Conservation (phyloP, 2,329 filamentous ascomycete genomes). For the Aspergillus costaricaensis region DNA sequence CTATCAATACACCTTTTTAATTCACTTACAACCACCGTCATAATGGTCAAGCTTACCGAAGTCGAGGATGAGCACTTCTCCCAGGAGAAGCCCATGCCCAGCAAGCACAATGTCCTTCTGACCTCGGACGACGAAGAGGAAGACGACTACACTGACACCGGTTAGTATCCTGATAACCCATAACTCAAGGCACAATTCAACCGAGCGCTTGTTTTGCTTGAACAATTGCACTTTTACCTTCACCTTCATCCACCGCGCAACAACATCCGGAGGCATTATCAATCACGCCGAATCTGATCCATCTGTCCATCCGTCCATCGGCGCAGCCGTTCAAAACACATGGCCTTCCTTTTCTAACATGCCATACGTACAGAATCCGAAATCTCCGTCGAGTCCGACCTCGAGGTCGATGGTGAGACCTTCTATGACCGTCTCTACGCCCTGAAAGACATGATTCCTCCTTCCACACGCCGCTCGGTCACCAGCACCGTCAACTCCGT, state of each 20-base stretch:
- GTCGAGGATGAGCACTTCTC: conserved; percentile 96
- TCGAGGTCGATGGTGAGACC: conserved; percentile 57
- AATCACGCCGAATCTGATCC: conserved; percentile 2
- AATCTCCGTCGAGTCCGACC: conserved; percentile 78
- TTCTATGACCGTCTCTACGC: conserved; percentile 71
- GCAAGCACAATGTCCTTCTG: conserved; percentile 57
- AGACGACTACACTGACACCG: conserved; percentile 89
- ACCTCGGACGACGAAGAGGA: conserved; percentile 66
- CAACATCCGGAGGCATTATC: conserved; percentile 41
- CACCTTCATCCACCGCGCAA: conserved; percentile 48
- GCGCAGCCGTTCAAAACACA: not conserved
- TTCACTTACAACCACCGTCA: conserved; percentile 25
- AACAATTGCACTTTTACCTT: not conserved
- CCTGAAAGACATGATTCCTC: conserved; percentile 74
- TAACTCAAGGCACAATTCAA: not conserved
- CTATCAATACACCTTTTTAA: conserved; percentile 15
- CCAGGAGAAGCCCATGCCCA: conserved; percentile 65
- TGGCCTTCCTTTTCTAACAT: not conserved
- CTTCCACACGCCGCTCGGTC: conserved; percentile 69
- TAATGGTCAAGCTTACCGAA: conserved; percentile 95
- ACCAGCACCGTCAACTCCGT: conserved; percentile 56
- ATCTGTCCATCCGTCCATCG: not conserved
- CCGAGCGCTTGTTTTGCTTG: not conserved
- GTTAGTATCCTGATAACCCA: conserved; percentile 53
- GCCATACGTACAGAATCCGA: conserved; percentile 65